Conservation (phyloP, 768 basidiomycete genomes). For the Chiua virens region DNA sequence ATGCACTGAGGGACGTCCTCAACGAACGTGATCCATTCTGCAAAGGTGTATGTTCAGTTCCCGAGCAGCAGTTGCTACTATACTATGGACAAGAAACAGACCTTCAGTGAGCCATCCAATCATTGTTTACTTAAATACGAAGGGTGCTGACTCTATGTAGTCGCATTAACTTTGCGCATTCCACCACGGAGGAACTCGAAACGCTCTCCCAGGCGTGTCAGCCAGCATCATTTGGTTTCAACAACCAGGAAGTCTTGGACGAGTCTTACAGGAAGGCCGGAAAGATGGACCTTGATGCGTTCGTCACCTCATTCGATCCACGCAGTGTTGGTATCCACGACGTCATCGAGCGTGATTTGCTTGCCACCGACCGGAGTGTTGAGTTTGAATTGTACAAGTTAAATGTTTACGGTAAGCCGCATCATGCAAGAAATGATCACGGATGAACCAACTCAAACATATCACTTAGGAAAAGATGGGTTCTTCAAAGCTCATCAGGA, state of each 20-base stretch:
- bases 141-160: not conserved
- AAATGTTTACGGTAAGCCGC: conserved; percentile 42
- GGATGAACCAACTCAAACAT: not conserved
- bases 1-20: not conserved
- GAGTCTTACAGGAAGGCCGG: conserved; percentile 47
- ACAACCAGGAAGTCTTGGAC: conserved; percentile 40
- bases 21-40: not conserved
- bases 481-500: conserved; percentile 55
- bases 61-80: not conserved
- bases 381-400: conserved; percentile 43
- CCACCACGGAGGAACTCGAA: conserved; percentile 1
- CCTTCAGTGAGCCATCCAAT: not conserved
- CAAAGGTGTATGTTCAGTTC: not conserved
- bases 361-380: conserved; percentile 27
- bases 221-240: conserved; percentile 41
- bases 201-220: conserved; percentile 36
- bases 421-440: too few species aligned
- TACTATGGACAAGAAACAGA: not conserved
- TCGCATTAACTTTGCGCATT: not conserved
- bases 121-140: too few species aligned
- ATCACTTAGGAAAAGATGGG: conserved; percentile 24
- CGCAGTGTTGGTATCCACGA: conserved; percentile 27
- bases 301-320: conserved; percentile 35
- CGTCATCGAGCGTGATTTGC: conserved; percentile 18
- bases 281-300: conserved; percentile 40